Evolutionary conservation across 257 asterid species (phyloP), one percentile per base, ranked within the genome.

Genomic region (Henckelia pumila): DNA sequence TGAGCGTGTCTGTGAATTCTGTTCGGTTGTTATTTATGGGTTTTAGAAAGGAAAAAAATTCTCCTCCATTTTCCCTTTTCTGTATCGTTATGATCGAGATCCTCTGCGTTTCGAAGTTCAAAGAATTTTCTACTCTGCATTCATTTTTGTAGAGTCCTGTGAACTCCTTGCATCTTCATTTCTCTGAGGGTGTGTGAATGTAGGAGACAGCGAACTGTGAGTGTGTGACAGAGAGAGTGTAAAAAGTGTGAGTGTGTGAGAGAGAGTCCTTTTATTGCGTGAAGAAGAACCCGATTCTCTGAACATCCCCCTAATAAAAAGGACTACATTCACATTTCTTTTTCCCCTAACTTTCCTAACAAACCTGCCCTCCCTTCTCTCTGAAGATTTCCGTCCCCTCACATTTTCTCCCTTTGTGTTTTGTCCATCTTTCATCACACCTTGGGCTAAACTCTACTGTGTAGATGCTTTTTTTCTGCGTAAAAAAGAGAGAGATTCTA

Each of bases 261-360:
- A 69, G 55, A 25, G 61, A 60, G 73, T 59, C 78, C 73, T 81
- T 77, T 72, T 50, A 64, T 80, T 76, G 77, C 76, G 78, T 80
- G 78, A 75, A 71, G 80, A 76, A 71, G 95, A 87, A 85, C 80
- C 86, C 61, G 88, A 81, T 86, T 84, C 90, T 72, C 85, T 82
- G 80, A 75, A 69, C 84, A 76, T 55, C 78, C 75, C 56, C 81
- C 77, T 56, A 56, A 66, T 75, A 70, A 73, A 75, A 79, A 77
- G 82, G 86, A 76, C 79, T 59, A 10, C 70, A 49, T 56, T 71
- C 78, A 67, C 79, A 66, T 79, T 79, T 79, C 73, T 35, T 70
- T 68, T 57, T 32, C 57, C 30, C 59, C 75, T 58, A 13, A 61
- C 69, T 59, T 63, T 77, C 65, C 61, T 19, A 68, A 72, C 75